These are phyloP conservation scores for Trebouxia sp. DNA, from an alignment of 139 green algal species.

Conservation along the genomic window DNA sequence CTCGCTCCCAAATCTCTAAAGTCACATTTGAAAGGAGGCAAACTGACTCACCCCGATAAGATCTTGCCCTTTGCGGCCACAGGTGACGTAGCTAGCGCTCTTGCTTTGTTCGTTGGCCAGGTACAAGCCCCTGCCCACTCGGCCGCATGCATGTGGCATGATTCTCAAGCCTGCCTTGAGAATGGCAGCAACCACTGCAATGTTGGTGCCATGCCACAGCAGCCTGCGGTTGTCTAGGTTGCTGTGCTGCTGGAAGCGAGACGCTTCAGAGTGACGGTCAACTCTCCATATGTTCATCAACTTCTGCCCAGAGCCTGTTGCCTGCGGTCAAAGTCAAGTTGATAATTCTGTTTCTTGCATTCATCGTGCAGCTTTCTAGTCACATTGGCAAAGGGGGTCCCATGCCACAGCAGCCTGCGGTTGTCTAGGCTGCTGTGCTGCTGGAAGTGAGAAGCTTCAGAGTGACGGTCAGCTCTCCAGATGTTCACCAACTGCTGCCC, in stretches of 20 bases:
- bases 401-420: slow-evolving; percentile 46
- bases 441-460: slow-evolving; percentile 19
- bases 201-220: slow-evolving; percentile 50
- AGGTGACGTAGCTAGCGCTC: slow-evolving; percentile 32
- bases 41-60: slow-evolving; percentile 17
- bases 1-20: too few relatives aligned
- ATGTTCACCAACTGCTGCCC: slow-evolving; percentile 32
- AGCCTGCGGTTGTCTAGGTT: slow-evolving; percentile 37
- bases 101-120: slow-evolving; percentile 38
- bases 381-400: slow-evolving; percentile 48
- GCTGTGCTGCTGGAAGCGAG: slow-evolving; percentile 23
- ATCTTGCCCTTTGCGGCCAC: slow-evolving; percentile 5
- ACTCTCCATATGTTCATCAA: slow-evolving; percentile 37
- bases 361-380: not conserved
- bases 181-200: slow-evolving; percentile 43
- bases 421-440: slow-evolving; percentile 32
- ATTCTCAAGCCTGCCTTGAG: slow-evolving; percentile 42
- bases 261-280: slow-evolving; percentile 20
- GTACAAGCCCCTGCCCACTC: slow-evolving; percentile 42
- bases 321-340: not conserved
- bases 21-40: too few relatives aligned
- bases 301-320: slow-evolving; percentile 22
- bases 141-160: slow-evolving; percentile 42
- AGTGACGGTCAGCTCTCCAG: slow-evolving; percentile 28
- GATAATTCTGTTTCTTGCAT: not conserved